Conservation (phyloP, 179 eudicot genomes). For the Heliamphora pulchella region DNA sequence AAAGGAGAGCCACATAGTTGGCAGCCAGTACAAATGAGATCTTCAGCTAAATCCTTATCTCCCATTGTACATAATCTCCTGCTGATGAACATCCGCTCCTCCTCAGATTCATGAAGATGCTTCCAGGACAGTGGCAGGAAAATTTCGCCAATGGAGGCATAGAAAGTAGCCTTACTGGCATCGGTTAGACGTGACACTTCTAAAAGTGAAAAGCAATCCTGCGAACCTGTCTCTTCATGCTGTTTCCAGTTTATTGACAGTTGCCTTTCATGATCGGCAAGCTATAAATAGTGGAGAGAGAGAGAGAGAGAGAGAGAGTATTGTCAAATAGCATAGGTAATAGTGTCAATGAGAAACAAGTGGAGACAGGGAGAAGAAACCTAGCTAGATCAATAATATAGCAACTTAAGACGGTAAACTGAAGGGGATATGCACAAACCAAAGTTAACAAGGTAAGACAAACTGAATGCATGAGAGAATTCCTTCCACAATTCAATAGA, state of each 20-base stretch:
- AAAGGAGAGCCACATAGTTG: conserved; percentile 56
- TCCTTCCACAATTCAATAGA: neutral
- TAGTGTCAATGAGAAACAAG: neutral
- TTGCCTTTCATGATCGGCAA: conserved; percentile 19
- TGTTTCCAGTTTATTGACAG: conserved; percentile 56
- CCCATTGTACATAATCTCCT: conserved; percentile 30
- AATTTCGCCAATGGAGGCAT: conserved; percentile 64
- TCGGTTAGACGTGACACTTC: conserved; percentile 35
- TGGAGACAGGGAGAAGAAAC: neutral
- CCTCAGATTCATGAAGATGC: conserved; percentile 31
- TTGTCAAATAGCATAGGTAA: neutral
- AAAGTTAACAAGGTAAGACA: neutral
- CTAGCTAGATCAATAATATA: neutral
- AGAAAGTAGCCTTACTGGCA: conserved; percentile 46
- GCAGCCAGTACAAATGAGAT: conserved; percentile 70
- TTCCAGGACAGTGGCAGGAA: conserved; percentile 46
- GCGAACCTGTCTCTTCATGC: conserved; percentile 38
- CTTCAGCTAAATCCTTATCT: conserved; percentile 43
- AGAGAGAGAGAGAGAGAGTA: neutral
- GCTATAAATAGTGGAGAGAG: neutral
- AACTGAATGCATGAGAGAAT: neutral
- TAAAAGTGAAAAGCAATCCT: conserved; percentile 40
- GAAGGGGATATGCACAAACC: neutral
- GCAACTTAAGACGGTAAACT: neutral
- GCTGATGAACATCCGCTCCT: conserved; percentile 61